phyloP scores from a whole-genome alignment of 495 filamentous ascomycete genomes.

The Diplogelasinospora grovesii region DNA sequence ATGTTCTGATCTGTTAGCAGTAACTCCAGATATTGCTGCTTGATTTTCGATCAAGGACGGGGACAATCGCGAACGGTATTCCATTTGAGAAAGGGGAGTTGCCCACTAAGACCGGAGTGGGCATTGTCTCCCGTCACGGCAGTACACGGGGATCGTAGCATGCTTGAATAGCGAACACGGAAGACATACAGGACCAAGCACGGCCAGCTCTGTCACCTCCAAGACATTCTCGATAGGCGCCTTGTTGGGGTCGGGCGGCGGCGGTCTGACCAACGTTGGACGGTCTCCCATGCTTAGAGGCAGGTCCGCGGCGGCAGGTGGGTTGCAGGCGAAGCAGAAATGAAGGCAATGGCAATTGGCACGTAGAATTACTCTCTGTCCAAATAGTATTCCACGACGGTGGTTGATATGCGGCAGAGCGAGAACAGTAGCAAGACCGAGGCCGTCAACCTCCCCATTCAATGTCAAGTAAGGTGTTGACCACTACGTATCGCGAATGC shows the following conservation, averaged over 20 bases:
- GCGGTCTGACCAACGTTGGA: conserved; percentile 69
- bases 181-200: conserved; percentile 67
- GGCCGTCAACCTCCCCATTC: too few relatives aligned
- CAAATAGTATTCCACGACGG: too few relatives aligned
- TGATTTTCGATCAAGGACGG: background rate
- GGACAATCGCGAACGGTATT: too few relatives aligned
- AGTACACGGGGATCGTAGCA: too few relatives aligned
- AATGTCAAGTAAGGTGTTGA: too few relatives aligned
- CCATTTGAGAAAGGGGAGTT: too few relatives aligned
- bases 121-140: too few relatives aligned
- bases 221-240: conserved; percentile 83
- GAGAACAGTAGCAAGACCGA: too few relatives aligned
- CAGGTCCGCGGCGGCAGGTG: background rate
- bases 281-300: conserved; percentile 13
- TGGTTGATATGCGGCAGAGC: too few relatives aligned
- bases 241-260: conserved; percentile 62
- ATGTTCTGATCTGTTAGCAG: conserved; percentile 51
- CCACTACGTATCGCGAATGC: too few relatives aligned
- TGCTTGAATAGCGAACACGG: background rate
- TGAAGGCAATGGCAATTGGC: background rate
- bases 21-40: background rate
- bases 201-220: conserved; percentile 70
- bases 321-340: background rate
- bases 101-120: too few relatives aligned
- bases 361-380: too few relatives aligned